phyloP scores from a whole-genome alignment of 345 rosid genomes.

The Erucastrum elatum region DNA sequence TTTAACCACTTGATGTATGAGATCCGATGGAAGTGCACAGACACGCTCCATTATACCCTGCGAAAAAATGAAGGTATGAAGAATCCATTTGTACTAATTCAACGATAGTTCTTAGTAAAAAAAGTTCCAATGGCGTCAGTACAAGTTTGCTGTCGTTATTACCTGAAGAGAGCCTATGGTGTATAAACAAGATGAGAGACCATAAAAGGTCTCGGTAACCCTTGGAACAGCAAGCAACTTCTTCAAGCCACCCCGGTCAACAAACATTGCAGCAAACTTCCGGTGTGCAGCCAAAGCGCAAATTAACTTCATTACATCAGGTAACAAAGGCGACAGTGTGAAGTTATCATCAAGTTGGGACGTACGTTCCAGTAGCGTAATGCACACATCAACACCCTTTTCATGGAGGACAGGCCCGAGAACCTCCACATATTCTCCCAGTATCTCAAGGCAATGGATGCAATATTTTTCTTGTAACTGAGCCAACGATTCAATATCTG shows the following conservation, averaged over 20 bases:
- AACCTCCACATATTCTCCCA: constrained; percentile 98
- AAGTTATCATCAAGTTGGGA: constrained; percentile 53
- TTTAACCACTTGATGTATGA: constrained; percentile 79
- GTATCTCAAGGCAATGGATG: constrained; percentile 85
- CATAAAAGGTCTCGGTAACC: constrained; percentile 66
- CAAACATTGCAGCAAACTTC: constrained; percentile 97
- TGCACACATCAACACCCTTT: constrained; percentile 96
- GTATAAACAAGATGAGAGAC: constrained; percentile 91
- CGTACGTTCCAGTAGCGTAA: constrained; percentile 66
- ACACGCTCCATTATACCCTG: constrained; percentile 99
- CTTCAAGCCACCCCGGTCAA: constrained; percentile 93
- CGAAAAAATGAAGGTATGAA: constrained; percentile 13
- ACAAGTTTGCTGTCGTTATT: constrained; percentile 15
- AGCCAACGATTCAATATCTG: constrained; percentile 66
- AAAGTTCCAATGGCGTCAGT: background rate
- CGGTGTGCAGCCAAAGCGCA: constrained; percentile 98
- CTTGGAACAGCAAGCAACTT: constrained; percentile 89
- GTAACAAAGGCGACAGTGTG: constrained; percentile 54
- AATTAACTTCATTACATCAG: constrained; percentile 96
- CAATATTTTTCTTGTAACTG: constrained; percentile 89
- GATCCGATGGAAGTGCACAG: constrained; percentile 86
- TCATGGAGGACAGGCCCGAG: constrained; percentile 96
- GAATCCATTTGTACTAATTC: background rate
- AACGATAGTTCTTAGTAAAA: background rate
- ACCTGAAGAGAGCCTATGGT: constrained; percentile 97